Evolutionary conservation across 208 protist genomes (phyloP).

Genomic region (Acanthamoeba lenticulata): DNA sequence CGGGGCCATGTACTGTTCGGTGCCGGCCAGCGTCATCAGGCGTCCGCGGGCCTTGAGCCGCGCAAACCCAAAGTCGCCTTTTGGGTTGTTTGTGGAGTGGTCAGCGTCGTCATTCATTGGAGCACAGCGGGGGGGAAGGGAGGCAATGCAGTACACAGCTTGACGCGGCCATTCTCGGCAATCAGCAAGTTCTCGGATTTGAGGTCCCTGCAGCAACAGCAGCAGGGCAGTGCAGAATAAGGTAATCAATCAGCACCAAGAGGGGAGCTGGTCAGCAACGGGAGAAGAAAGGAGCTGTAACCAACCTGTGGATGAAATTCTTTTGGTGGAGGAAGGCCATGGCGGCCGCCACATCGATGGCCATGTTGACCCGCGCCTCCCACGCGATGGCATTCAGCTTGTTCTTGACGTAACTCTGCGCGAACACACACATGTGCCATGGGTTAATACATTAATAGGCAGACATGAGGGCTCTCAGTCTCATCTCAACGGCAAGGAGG

Average conservation of each 20-base stretch:
- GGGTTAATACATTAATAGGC: too few species aligned
- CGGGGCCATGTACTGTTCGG: conserved; percentile 36
- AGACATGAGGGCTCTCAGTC: too few species aligned
- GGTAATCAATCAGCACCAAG: too few species aligned
- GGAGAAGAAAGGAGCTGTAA: too few species aligned
- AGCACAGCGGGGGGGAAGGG: background rate
- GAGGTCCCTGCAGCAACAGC: too few species aligned
- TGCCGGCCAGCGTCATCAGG: conserved; percentile 14
- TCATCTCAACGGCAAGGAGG: too few species aligned
- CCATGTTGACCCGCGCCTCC: background rate
- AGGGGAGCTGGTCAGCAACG: too few species aligned
- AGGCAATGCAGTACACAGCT: background rate
- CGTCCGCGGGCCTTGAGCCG: background rate
- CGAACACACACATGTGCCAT: too few species aligned
- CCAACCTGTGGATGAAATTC: conserved; percentile 43
- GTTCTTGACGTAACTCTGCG: background rate
- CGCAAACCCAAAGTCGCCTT: background rate
- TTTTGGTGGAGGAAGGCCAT: conserved; percentile 50
- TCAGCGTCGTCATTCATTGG: too few species aligned
- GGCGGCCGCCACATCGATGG: background rate
- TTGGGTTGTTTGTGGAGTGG: too few species aligned
- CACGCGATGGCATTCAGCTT: background rate
- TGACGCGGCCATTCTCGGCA: background rate
- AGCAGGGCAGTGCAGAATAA: too few species aligned
- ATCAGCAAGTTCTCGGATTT: conserved; percentile 34